Evolutionary conservation across 345 rosid species (phyloP).

Genomic region (Salix arbutifolia): DNA sequence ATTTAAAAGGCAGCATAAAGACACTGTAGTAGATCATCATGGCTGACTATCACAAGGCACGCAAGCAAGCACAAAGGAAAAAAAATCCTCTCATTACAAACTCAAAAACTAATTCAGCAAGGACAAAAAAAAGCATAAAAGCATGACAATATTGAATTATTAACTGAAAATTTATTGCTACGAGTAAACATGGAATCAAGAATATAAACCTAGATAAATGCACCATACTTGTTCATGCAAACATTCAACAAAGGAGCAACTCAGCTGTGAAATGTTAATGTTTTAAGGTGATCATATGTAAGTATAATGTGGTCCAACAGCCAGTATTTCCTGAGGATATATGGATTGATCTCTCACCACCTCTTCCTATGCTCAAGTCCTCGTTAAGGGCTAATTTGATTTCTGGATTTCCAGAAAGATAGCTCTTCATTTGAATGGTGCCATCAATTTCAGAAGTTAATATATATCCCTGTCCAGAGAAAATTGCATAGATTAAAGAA

Average conservation of each 20-base stretch:
- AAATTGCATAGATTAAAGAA: neutral
- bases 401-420: constrained; percentile 95
- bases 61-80: neutral
- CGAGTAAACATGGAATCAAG: neutral
- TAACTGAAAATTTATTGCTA: too few relatives aligned
- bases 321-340: constrained; percentile 32
- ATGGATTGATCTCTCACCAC: constrained; percentile 69
- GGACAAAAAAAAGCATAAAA: constrained; percentile 1
- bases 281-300: neutral
- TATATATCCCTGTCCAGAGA: constrained; percentile 71
- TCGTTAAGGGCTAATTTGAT: constrained; percentile 94
- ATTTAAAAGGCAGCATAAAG: neutral
- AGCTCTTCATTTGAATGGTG: constrained; percentile 99
- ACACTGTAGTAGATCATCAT: neutral
- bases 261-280: constrained; percentile 1
- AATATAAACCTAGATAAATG: neutral
- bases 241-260: neutral
- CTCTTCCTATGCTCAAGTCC: constrained; percentile 73
- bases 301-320: constrained; percentile 1
- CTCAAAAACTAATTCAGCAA: neutral
- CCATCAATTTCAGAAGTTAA: constrained; percentile 98
- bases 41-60: neutral
- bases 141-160: neutral
- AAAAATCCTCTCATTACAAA: neutral
- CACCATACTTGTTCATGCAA: neutral